These are phyloP conservation scores for Pyricularia pennisetigena DNA, from an alignment of 2,329 filamentous ascomycete species.

Conservation along the genomic window DNA sequence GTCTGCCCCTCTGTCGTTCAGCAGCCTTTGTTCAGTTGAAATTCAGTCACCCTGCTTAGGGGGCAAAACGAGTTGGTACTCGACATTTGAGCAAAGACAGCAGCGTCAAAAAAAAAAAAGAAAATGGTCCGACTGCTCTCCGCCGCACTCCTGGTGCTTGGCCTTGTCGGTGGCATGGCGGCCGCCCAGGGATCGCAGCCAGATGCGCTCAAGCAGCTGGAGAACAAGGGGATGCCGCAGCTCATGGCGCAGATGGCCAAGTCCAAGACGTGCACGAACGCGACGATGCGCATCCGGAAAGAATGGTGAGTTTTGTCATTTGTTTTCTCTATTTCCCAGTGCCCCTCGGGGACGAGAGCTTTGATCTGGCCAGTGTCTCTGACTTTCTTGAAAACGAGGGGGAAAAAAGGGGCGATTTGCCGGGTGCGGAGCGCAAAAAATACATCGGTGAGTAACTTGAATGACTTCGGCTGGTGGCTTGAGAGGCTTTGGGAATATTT, in stretches of 20 bases:
- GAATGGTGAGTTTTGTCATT: conserved; percentile 16
- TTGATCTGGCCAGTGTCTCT: background rate
- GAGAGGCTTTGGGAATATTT: background rate
- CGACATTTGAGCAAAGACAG: background rate
- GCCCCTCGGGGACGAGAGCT: too few relatives aligned
- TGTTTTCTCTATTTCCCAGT: background rate
- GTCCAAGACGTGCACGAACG: conserved; percentile 22
- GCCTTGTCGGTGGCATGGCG: background rate
- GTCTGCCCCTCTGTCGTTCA: background rate
- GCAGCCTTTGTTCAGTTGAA: background rate
- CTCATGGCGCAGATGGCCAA: conserved; percentile 18
- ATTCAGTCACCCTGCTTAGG: background rate
- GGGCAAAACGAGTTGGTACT: background rate
- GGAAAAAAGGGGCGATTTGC: conserved; percentile 17
- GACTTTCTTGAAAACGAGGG: background rate
- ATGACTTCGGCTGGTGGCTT: background rate
- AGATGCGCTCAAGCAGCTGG: conserved; percentile 18
- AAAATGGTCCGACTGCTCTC: background rate
- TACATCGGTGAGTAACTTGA: conserved; percentile 17
- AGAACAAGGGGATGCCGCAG: conserved; percentile 15
- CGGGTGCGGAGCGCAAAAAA: conserved; percentile 15
- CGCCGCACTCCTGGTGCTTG: background rate
- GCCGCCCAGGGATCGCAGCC: background rate
- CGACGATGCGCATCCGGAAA: conserved; percentile 17
- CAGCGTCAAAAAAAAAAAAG: too few relatives aligned